Evolutionary conservation across 495 filamentous ascomycete genomes (phyloP).

Genomic region (Penicillium daleae): DNA sequence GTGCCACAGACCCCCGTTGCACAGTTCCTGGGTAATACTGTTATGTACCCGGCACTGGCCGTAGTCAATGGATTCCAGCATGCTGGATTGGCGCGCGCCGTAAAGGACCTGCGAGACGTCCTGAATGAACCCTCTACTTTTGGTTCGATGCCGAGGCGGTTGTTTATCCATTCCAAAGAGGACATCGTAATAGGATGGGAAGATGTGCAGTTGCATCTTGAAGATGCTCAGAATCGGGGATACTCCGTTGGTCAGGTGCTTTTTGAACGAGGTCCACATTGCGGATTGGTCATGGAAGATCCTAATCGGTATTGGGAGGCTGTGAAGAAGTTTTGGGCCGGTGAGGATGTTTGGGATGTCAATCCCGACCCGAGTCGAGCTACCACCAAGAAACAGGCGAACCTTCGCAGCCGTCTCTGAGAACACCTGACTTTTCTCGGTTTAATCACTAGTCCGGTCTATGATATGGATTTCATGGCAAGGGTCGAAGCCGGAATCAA

Average conservation of each 20-base stretch:
- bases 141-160: constrained; percentile 22
- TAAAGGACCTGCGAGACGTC: constrained; percentile 30
- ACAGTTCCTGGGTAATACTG: constrained; percentile 20
- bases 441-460: not conserved
- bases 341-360: constrained; percentile 11
- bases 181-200: constrained; percentile 41
- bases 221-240: constrained; percentile 33
- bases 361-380: not conserved
- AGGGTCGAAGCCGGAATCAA: not conserved
- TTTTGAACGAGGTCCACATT: constrained; percentile 40
- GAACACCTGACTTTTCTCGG: not conserved
- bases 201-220: constrained; percentile 38
- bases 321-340: constrained; percentile 28
- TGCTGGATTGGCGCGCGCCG: constrained; percentile 24
- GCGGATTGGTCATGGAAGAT: constrained; percentile 34
- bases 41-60: constrained; percentile 31
- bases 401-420: constrained; percentile 13
- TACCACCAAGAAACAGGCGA: not conserved
- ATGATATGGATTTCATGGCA: not conserved
- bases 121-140: constrained; percentile 31
- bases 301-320: constrained; percentile 30
- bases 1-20: constrained; percentile 14
- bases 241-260: constrained; percentile 30
- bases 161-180: constrained; percentile 43
- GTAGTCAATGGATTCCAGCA: constrained; percentile 25